Evolutionary conservation across 1,139 yeast species (phyloP), one percentile per base, ranked within the genome.

Genomic region (Geotrichum europaeum): DNA sequence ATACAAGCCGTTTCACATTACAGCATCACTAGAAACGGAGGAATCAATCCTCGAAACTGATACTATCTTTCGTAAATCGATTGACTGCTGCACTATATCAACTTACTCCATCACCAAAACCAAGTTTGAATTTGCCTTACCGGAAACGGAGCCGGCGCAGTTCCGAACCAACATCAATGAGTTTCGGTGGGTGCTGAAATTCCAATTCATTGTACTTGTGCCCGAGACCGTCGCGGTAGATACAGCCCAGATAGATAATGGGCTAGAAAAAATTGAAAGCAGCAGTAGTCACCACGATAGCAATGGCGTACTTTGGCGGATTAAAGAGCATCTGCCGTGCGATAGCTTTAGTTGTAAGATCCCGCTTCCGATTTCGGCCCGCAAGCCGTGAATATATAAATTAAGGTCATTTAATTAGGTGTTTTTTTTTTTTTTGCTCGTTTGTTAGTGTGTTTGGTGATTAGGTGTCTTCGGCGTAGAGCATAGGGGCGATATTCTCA

Each of bases 401-500:
- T 24, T 7, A n/a, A 49, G 10, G 18, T 49, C 15, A 15, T 13
- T 22, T n/a, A 13, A 22, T 47, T 47, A 18, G 15, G 6, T 49
- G n/a, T 49, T 49, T 7, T 5, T 15, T 24, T 49, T 2, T 24
- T 24, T 24, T 24, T 24, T 24, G 3, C 4, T 24, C 4, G 3
- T 24, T 24, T 24, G 3, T 24, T 24, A 3, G 3, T 24, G 3
- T 24, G 25, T 24, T n/a, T 20, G 18, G 15, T 22, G 20, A 47
- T n/a, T 49, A 28, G 20, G 15, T 25, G 13, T 52, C 55, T 47
- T 57, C 59, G n/a, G 54, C 53, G 28, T 47, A 57, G 13, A 53
- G 22, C 36, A 49, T 34, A 28, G 60, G 57, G 25, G 40, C 36
- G 24, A 62, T 54, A 43, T 57, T 57, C 43, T 59, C 60, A 53